Conservation (phyloP, 75 land plant species). For the Cupressus sempervirens region DNA sequence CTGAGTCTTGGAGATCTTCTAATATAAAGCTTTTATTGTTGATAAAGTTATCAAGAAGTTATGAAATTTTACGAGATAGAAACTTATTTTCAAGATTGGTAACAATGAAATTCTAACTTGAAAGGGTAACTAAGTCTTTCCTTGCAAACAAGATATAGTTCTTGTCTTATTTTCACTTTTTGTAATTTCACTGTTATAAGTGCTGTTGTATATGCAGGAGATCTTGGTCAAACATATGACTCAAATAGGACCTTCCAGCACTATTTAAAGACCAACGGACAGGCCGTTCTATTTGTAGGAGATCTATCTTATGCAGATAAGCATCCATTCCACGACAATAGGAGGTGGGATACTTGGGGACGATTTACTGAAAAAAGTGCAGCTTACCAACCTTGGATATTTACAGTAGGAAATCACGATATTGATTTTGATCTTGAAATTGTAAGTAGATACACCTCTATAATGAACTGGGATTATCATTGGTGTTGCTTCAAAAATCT, state of each 20-base stretch:
- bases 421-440: constrained; percentile 39
- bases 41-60: not conserved
- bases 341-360: constrained; percentile 69
- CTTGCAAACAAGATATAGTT: not conserved
- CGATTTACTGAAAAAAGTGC: constrained; percentile 41
- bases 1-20: not conserved
- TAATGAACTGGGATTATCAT: not conserved
- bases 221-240: constrained; percentile 50
- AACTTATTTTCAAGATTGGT: not conserved
- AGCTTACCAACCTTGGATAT: constrained; percentile 62
- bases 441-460: constrained; percentile 16
- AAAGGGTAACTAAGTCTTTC: not conserved
- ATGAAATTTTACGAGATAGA: not conserved
- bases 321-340: constrained; percentile 26
- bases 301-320: constrained; percentile 35
- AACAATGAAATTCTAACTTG: not conserved
- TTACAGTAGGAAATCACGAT: constrained; percentile 58
- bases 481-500: not conserved
- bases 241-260: constrained; percentile 39
- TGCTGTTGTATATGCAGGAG: constrained; percentile 27
- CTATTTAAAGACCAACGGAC: constrained; percentile 34
- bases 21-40: not conserved
- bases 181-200: not conserved
- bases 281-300: constrained; percentile 44
- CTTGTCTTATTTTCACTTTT: not conserved